Evolutionary conservation across 1,139 yeast species (phyloP), one percentile per base, ranked within the genome.

Genomic region (Nakaseomyces delphensis): DNA sequence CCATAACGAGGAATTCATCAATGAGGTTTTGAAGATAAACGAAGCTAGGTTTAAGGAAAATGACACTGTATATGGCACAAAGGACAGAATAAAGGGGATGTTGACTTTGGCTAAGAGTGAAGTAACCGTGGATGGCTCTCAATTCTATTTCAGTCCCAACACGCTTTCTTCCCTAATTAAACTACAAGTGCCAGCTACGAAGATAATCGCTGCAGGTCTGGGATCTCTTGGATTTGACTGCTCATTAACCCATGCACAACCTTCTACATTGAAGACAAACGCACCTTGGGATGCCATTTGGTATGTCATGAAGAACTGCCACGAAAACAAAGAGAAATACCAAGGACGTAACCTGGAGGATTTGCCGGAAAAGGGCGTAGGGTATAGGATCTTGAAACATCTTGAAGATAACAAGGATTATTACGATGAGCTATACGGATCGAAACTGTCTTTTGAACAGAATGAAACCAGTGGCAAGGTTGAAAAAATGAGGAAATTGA

Each of bases 61-160:
- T n/a, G 58, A 55, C 40, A 69, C 67, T 2, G 68, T 74, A 0
- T 87, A 84, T 60, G 83, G 83, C 41, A 93, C 99, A 0, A 69
- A 75, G 18, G 83, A 83, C 45, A 73, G 99, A 56, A 84, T 91
- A 41, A 77, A 78, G 59, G 97, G 98, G 5, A 91, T 91, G 97
- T 68, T 87, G 38, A 83, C 93, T 0, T 68, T 89, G 55, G 97
- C 96, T 3, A 60, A 65, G 36, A 73, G 73, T 45, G 98, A 91
- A 63, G 59, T 89, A 35, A 49, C 47, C 1, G 13, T 16, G 8
- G 72, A 71, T 31, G 62, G 36, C 20, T 36, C 72, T 1, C 94
- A 93, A 19, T 86, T 89, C 57, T 91, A 85, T 63, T 80, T 89
- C 65, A 77, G 84, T 45, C 81, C 94, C 39, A 82, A 89, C 48